Conservation (phyloP, 768 basidiomycete genomes). For the Suillus variegatus region DNA sequence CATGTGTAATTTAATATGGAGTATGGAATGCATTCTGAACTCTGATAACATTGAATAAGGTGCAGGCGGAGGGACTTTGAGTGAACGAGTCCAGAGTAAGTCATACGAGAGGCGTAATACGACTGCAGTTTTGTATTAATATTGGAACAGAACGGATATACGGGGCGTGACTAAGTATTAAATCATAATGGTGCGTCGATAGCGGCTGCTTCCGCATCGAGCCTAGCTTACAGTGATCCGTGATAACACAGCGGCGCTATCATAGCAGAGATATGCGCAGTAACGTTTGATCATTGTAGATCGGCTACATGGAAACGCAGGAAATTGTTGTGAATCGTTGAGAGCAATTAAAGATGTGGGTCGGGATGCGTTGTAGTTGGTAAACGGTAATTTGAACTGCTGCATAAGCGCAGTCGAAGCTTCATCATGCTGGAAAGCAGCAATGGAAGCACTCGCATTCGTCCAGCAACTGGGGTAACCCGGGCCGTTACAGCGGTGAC, state of each 20-base stretch:
- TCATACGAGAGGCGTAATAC: not conserved
- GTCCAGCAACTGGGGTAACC: no score
- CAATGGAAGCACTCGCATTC: not conserved
- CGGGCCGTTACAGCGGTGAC: no score
- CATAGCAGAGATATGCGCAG: not conserved
- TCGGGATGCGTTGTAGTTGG: not conserved
- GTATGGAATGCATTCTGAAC: not conserved
- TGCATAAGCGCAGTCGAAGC: not conserved
- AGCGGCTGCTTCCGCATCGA: not conserved
- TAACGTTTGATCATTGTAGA: not conserved
- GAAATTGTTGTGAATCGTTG: not conserved
- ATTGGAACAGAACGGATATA: not conserved
- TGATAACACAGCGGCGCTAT: not conserved
- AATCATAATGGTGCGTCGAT: not conserved
- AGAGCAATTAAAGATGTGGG: not conserved
- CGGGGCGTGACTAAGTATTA: no score
- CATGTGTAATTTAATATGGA: not conserved
- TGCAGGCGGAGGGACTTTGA: not conserved
- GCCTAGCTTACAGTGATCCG: not conserved
- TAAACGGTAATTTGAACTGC: conserved; percentile 1
- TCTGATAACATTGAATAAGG: not conserved
- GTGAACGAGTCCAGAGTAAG: not conserved
- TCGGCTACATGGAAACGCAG: not conserved
- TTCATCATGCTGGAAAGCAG: not conserved
- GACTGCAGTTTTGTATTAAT: no score